Evolutionary conservation across 768 basidiomycete genomes (phyloP), one percentile per base, ranked within the genome.

Genomic region (Tricholoma terreum): DNA sequence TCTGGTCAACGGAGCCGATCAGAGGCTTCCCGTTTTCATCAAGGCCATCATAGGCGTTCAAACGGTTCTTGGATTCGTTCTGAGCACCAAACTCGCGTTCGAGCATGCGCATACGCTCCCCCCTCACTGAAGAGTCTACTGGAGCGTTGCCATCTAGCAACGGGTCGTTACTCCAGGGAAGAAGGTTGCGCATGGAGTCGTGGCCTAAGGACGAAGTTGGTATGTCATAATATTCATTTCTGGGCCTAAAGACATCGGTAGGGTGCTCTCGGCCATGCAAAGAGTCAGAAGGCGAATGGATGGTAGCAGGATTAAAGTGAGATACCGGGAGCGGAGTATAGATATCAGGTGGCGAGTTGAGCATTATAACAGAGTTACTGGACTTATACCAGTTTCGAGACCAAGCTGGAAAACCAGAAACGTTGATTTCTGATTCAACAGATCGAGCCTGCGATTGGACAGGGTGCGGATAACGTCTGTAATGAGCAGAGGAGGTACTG

Each of bases 41-140:
- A 24, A 72, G 54, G 38, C 69, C 68, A 10, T 69, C 67, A 22
- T 64, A 65, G 22, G 58, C 54, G 27, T 59, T 56, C 17, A 55
- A 45, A 58, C 67, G 57, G 56, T 66, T 61, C 58, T 73, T 63
- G 27, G 63, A 55, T 60, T 75, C 67, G 17, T 58, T 64, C 48
- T 77, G 75, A n/a, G 71, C 68, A 3, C 82, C 81, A 66, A 89
- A 90, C 59, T 88, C 86, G 15, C 79, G 79, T 65, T 88, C 83
- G 9, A 90, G 77, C 85, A 88, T 87, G 6, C 85, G 80, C 62
- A 88, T 76, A 15, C 87, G 78, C 62, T 88, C 86, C 67, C 85
- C 84, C 67, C 86, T 89, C 30, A 82, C 71, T n/a, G 75, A 68
- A 1, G 78, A 69, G 55, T 83, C 77, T 4, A 86, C 62, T 1